Evolutionary conservation across 2,329 filamentous ascomycete genomes (phyloP), one percentile per base, ranked within the genome.

Genomic region (Pyrenophora tritici-repentis): DNA sequence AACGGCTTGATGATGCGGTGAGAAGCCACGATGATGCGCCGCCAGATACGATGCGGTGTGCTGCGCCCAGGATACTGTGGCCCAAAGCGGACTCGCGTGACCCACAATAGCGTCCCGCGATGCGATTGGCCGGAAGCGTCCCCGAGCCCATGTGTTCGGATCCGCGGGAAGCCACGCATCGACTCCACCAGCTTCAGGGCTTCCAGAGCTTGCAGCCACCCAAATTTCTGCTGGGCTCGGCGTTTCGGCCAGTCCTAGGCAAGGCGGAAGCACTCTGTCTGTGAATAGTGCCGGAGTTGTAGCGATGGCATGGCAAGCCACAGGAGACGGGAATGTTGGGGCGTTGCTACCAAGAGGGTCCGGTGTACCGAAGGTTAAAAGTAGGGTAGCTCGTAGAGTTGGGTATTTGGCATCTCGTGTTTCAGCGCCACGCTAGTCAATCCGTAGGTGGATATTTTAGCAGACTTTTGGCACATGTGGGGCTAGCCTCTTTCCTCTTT

Each of bases 181-280:
- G 40, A 17, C 49, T 43, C 49, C 45, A 50, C 45, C 40, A 20
- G 16, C 16, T 40, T 12, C 34, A 32, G 35, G 34, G 24, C 24
- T 29, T 29, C 32, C 49, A 42, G 38, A 31, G 29, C 20, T 39
- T 36, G 38, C 24, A 47, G 48, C 43, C 49, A 52, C 43, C 38
- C 46, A 39, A 52, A 33, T 42, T 45, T 54, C 42, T 54, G 33
- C 33, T 54, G 51, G 51, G 47, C 51, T 39, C 50, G 50, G 50
- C 29, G 36, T 34, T 45, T 33, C 51, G 42, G 47, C 47, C 42
- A 24, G 40, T 36, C 16, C 40, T 10, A 6, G 16, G 41, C 29
- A 22, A 33, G 35, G 22, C 29, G 35, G 44, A 32, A 24, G 44
- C 14, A 42, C 20, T 18, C 6, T 16, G 14, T 38, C 44, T 32